A percentile compares a stretch with the other conserved stretches of the same genome.
These are phyloP conservation scores for Colletotrichum sp. DNA, from an alignment of 2,329 filamentous ascomycete genomes.

Conservation along the genomic window DNA sequence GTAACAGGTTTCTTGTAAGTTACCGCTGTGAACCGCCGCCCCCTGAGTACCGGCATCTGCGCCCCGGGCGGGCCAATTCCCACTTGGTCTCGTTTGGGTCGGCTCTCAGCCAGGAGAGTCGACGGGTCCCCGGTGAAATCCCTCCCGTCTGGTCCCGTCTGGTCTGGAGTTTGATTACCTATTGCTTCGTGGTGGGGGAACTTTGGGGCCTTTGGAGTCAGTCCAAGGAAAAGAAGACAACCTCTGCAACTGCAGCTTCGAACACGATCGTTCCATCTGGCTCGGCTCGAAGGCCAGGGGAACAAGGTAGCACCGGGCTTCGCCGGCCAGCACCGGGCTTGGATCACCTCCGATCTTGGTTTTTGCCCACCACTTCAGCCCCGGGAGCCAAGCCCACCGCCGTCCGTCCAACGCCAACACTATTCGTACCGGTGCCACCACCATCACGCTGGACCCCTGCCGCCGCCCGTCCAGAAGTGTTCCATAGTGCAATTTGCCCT, in stretches of 20 bases:
- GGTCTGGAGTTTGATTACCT: slow-evolving; percentile 16
- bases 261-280: not conserved
- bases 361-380: not conserved
- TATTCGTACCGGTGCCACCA: not conserved
- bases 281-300: not conserved
- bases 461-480: not conserved
- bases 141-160: not conserved
- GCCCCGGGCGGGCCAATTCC: slow-evolving; percentile 16
- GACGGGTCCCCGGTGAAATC: not conserved
- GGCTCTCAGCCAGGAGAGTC: not conserved
- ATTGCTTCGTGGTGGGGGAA: not conserved
- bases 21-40: slow-evolving; percentile 5
- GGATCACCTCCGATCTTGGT: not conserved
- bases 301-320: not conserved
- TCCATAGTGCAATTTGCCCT: slow-evolving; percentile 1
- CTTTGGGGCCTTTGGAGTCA: not conserved
- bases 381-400: not conserved
- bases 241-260: not conserved
- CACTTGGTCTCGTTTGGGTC: slow-evolving; percentile 10
- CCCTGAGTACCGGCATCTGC: slow-evolving; percentile 18
- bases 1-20: slow-evolving; percentile 12
- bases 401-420: not conserved
- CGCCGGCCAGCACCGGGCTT: not conserved
- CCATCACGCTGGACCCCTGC: not conserved
- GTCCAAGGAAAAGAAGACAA: not conserved